Evolutionary conservation across 805 yeast genomes (phyloP).

Genomic region (Candida lessepsii): DNA sequence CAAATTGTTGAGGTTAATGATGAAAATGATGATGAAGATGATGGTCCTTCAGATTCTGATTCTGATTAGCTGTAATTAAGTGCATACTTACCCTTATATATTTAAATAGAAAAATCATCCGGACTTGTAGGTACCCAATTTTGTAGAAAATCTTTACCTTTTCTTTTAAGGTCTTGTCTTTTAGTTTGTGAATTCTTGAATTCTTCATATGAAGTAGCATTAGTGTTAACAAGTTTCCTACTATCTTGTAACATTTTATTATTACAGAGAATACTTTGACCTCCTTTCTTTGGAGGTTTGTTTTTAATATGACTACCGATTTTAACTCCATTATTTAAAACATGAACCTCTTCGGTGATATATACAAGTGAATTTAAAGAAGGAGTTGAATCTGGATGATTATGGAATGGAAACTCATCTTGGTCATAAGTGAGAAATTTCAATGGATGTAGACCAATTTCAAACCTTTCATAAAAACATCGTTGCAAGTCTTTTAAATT

Average conservation of each 20-base stretch:
- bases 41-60: conserved; percentile 31
- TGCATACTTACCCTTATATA: neutral
- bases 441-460: conserved; percentile 13
- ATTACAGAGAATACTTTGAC: conserved; percentile 42
- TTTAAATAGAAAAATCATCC: conserved; percentile 39
- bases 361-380: conserved; percentile 31
- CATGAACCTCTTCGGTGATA: conserved; percentile 28
- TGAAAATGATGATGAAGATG: conserved; percentile 35
- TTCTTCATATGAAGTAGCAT: conserved; percentile 24
- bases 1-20: conserved; percentile 28
- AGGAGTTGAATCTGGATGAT: conserved; percentile 22
- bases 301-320: conserved; percentile 54
- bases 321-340: conserved; percentile 57
- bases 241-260: conserved; percentile 9
- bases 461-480: conserved; percentile 38
- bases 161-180: conserved; percentile 29
- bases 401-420: conserved; percentile 26
- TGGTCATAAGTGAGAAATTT: conserved; percentile 22
- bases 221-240: neutral
- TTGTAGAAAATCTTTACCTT: conserved; percentile 31
- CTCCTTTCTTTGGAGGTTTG: conserved; percentile 42
- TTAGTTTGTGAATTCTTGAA: conserved; percentile 26
- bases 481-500: conserved; percentile 31
- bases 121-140: conserved; percentile 46
- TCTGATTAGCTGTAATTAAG: conserved; percentile 18